phyloP scores from a whole-genome alignment of 352 stramenopile species.

The Discostella stelligera region DNA sequence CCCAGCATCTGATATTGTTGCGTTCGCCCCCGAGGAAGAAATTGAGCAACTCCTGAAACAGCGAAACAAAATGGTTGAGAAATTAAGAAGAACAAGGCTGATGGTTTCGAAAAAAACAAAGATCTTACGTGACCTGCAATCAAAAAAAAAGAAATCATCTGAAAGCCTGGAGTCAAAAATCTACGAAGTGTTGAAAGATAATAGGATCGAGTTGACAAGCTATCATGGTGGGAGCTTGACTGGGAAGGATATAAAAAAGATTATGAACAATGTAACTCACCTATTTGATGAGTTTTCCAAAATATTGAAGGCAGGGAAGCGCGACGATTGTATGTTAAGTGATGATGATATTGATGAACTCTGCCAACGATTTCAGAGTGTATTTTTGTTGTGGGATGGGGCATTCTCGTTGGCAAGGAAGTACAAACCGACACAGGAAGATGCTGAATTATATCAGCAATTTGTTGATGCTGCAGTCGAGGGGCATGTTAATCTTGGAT shows the following conservation, averaged over 20 bases:
- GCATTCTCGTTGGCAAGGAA: slow-evolving; percentile 33
- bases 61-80: neutral
- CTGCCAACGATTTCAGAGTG: slow-evolving; percentile 7
- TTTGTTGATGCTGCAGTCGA: slow-evolving; percentile 27
- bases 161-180: slow-evolving; percentile 22
- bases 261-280: slow-evolving; percentile 23
- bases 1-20: too few species aligned
- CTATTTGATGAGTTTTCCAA: slow-evolving; percentile 23
- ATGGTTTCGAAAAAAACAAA: neutral
- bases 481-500: slow-evolving; percentile 10
- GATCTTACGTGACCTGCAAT: neutral
- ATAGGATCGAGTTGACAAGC: slow-evolving; percentile 16
- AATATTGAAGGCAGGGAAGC: slow-evolving; percentile 26
- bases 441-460: slow-evolving; percentile 8
- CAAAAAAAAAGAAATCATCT: neutral
- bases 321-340: neutral
- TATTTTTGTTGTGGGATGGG: slow-evolving; percentile 37
- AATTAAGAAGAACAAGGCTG: neutral
- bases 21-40: too few species aligned
- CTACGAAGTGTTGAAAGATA: slow-evolving; percentile 20
- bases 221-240: slow-evolving; percentile 46
- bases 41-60: neutral
- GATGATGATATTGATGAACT: slow-evolving; percentile 18
- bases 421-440: slow-evolving; percentile 18
- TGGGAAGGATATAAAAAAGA: slow-evolving; percentile 32